Conservation (phyloP, 805 yeast genomes). For the Teunomyces barrocoloradensis region DNA sequence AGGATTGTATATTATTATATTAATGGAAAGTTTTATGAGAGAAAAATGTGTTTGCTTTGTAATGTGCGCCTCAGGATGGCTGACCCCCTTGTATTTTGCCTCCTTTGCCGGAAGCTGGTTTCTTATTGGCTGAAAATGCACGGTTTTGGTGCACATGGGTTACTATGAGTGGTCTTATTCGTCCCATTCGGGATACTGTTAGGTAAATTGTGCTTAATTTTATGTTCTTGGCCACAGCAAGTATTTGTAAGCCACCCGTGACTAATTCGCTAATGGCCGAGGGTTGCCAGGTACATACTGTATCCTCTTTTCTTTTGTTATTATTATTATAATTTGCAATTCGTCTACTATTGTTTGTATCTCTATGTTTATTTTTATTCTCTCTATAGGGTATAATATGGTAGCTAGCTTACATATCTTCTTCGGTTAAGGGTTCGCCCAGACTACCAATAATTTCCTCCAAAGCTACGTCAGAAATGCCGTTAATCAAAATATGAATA, state of each 20-base stretch:
- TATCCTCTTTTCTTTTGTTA: not conserved
- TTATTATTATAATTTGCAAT: not conserved
- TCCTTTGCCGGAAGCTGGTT: not conserved
- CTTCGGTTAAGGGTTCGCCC: conserved; percentile 10
- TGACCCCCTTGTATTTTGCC: too few relatives aligned
- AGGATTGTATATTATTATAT: conserved; percentile 27
- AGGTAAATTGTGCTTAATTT: not conserved
- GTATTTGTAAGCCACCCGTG: not conserved
- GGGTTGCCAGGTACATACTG: not conserved
- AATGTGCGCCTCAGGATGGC: too few relatives aligned
- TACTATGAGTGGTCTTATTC: not conserved
- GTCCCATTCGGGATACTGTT: not conserved
- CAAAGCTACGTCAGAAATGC: conserved; percentile 12
- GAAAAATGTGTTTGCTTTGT: not conserved
- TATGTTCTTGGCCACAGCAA: too few relatives aligned
- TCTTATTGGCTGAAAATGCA: not conserved
- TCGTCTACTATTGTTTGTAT: not conserved
- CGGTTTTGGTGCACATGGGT: not conserved
- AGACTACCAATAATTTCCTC: conserved; percentile 11
- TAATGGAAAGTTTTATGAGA: conserved; percentile 4
- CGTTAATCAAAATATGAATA: conserved; percentile 59
- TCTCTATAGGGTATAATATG: conserved; percentile 4
- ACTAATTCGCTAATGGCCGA: not conserved
- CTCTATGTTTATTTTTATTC: conserved; percentile 4
- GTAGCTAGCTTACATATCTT: conserved; percentile 5